phyloP scores from a whole-genome alignment of 441 rosid species.

The Lepidium campestre region DNA sequence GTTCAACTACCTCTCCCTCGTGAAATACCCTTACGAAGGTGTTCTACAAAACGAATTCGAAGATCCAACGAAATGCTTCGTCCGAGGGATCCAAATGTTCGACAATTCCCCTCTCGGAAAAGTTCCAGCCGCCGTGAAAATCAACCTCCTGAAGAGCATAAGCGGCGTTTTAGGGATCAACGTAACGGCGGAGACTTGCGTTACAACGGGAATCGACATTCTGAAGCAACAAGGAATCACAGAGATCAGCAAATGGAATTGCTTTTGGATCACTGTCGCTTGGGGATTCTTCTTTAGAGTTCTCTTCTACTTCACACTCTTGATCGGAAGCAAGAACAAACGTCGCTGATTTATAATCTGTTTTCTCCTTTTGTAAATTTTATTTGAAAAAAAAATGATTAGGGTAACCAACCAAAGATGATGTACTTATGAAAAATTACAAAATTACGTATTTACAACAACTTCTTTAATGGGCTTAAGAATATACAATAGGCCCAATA shows the following conservation, averaged over 20 bases:
- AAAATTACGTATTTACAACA: not conserved
- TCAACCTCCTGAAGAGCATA: constrained; percentile 45
- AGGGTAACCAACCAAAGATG: not conserved
- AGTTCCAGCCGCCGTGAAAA: constrained; percentile 41
- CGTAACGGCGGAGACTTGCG: constrained; percentile 59
- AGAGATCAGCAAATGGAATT: constrained; percentile 63
- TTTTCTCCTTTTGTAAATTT: not conserved
- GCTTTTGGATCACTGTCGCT: constrained; percentile 72
- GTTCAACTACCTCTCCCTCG: constrained; percentile 84
- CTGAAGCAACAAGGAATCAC: constrained; percentile 58
- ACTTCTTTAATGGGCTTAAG: constrained; percentile 7
- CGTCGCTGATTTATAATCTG: constrained; percentile 28
- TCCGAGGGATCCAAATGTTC: constrained; percentile 65
- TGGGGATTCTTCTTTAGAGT: constrained; percentile 79
- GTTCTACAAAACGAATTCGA: constrained; percentile 68
- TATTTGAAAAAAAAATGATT: not conserved
- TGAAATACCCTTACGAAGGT: constrained; percentile 77
- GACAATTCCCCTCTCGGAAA: constrained; percentile 59
- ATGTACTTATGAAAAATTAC: not conserved
- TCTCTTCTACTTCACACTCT: constrained; percentile 56
- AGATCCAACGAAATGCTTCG: constrained; percentile 57
- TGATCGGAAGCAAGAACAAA: constrained; percentile 67
- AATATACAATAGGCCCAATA: not conserved
- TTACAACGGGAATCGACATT: constrained; percentile 55
- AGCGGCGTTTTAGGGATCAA: constrained; percentile 47